phyloP scores from a whole-genome alignment of 805 yeast species.

The Hanseniaspora pseudoguilliermondii region DNA sequence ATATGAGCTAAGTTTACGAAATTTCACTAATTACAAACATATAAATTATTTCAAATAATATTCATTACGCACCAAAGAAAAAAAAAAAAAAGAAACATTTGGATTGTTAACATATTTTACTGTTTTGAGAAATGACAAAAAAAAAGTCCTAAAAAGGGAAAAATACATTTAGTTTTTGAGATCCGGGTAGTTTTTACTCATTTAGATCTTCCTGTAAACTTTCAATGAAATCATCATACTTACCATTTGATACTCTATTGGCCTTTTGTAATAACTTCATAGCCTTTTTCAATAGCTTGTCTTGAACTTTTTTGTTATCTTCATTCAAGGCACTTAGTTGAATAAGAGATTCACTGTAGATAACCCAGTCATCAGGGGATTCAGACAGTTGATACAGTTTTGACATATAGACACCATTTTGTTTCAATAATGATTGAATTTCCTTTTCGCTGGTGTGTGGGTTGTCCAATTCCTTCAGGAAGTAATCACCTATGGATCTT shows the following conservation, averaged over 20 bases:
- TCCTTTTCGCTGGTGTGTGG: conserved; percentile 4
- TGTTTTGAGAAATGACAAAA: too few species aligned
- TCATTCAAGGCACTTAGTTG: conserved; percentile 64
- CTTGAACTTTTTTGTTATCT: conserved; percentile 55
- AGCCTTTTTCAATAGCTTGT: conserved; percentile 52
- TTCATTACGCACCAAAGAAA: neutral
- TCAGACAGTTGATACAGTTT: conserved; percentile 11
- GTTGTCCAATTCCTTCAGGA: conserved; percentile 9
- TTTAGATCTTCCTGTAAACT: conserved; percentile 18
- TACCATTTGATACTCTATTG: conserved; percentile 68
- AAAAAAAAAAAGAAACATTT: neutral
- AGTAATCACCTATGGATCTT: conserved; percentile 12
- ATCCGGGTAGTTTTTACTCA: neutral
- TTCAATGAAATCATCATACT: conserved; percentile 51
- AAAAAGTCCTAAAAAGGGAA: neutral
- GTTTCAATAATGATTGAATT: conserved; percentile 5
- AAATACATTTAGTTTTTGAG: neutral
- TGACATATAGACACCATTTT: conserved; percentile 12
- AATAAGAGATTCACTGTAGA: conserved; percentile 75
- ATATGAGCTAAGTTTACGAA: too few species aligned
- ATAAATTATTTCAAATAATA: too few species aligned
- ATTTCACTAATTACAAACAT: too few species aligned
- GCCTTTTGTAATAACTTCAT: conserved; percentile 57
- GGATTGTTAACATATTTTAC: neutral
- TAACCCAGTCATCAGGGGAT: conserved; percentile 62